Evolutionary conservation across 73 alveolate species (phyloP).

Genomic region (Tetrahymena malaccensis): DNA sequence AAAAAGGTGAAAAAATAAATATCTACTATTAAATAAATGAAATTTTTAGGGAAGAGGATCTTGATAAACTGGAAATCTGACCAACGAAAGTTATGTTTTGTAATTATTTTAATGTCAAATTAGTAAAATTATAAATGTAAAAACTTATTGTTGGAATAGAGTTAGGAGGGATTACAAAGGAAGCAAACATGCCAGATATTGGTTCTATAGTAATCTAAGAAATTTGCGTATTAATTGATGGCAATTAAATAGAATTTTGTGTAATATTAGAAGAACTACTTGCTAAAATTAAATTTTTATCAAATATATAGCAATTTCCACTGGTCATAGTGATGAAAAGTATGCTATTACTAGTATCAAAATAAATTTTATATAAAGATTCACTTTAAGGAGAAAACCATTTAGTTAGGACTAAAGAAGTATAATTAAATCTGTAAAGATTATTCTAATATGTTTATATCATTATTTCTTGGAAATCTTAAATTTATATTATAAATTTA

Average conservation of each 20-base stretch:
- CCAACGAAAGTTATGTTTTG: background rate
- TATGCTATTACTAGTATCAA: background rate
- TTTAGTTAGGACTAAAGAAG: background rate
- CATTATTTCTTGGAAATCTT: background rate
- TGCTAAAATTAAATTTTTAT: background rate
- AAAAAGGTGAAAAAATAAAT: background rate
- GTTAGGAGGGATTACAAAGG: background rate
- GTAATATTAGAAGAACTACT: background rate
- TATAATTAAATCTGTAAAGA: background rate
- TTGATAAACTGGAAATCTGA: background rate
- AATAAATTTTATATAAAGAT: background rate
- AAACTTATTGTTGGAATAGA: background rate
- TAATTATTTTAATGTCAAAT: background rate
- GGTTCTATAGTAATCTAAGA: background rate
- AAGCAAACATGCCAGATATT: background rate
- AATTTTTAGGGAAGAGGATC: background rate
- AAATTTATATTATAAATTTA: background rate
- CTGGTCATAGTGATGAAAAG: background rate
- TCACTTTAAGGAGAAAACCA: background rate
- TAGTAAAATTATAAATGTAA: background rate
- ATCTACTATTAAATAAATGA: background rate
- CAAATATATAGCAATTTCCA: background rate
- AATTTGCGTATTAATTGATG: background rate
- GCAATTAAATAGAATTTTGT: background rate
- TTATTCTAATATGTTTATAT: background rate